phyloP scores from a whole-genome alignment of 2,329 filamentous ascomycete species.

The Rosellinia necatrix region DNA sequence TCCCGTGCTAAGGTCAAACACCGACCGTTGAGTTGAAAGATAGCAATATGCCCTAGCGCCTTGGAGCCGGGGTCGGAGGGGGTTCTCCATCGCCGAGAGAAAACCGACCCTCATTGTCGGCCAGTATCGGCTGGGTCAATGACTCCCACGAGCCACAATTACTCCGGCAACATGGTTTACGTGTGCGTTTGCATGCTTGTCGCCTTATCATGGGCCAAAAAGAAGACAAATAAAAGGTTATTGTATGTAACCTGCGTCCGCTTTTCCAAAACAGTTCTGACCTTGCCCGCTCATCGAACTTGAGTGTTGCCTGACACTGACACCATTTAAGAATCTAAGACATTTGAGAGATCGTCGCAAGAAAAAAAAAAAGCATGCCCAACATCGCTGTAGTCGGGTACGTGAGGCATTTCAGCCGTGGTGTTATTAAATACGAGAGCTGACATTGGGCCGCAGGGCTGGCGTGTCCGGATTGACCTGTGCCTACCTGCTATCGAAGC shows the following conservation, averaged over 20 bases:
- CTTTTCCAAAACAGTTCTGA: no score
- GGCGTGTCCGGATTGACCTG: constrained; percentile 42
- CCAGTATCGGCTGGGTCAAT: constrained; percentile 10
- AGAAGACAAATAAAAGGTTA: neutral
- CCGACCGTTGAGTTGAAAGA: no score
- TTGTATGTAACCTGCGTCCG: no score
- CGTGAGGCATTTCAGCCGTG: constrained; percentile 6
- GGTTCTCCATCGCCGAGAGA: neutral
- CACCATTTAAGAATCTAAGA: neutral
- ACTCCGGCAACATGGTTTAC: no score
- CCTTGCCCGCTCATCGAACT: neutral
- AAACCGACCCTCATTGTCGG: constrained; percentile 8
- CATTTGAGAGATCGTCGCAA: no score
- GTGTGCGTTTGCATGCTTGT: no score
- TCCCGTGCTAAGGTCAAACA: no score
- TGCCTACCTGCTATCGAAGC: constrained; percentile 42
- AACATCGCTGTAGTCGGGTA: constrained; percentile 41
- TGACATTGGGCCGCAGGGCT: constrained; percentile 32
- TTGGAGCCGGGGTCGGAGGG: constrained; percentile 19
- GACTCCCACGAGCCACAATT: constrained; percentile 5
- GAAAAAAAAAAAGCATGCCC: constrained; percentile 36
- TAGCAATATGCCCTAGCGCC: no score
- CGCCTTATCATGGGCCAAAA: no score
- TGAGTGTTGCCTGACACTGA: neutral
- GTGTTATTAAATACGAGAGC: neutral